phyloP scores from a whole-genome alignment of 106 monocot species.

The Dendrobium nobile region DNA sequence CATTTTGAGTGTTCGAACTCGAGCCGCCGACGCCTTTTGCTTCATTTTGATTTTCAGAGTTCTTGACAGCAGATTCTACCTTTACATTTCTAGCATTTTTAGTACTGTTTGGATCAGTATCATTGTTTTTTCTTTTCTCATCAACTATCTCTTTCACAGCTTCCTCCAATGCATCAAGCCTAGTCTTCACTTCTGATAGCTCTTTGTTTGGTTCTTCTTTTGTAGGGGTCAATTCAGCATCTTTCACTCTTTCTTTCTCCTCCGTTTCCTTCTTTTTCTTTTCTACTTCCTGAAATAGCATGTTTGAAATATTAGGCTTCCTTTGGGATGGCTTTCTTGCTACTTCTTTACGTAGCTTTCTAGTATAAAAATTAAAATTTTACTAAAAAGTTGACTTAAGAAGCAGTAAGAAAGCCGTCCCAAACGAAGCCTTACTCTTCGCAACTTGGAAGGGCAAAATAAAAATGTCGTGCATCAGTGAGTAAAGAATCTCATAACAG shows the following conservation, averaged over 20 bases:
- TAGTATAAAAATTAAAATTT: too few relatives aligned
- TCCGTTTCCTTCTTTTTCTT: constrained; percentile 47
- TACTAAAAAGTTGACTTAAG: too few relatives aligned
- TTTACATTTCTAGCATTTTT: constrained; percentile 1
- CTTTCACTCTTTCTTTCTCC: constrained; percentile 38
- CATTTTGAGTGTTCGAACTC: background rate
- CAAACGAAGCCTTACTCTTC: too few relatives aligned
- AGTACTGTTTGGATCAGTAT: constrained; percentile 4
- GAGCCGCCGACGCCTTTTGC: background rate
- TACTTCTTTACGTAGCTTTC: too few relatives aligned
- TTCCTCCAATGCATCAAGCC: constrained; percentile 65
- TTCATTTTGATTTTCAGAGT: background rate
- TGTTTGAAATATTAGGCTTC: background rate
- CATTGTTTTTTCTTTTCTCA: constrained; percentile 32
- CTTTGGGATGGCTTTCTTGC: background rate
- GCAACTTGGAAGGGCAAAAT: background rate
- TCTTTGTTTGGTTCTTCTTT: constrained; percentile 26
- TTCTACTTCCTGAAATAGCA: constrained; percentile 44
- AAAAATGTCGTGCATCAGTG: background rate
- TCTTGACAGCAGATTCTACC: constrained; percentile 1
- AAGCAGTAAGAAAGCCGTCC: too few relatives aligned
- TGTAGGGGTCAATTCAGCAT: constrained; percentile 23
- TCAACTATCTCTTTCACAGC: constrained; percentile 51
- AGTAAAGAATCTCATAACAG: background rate
- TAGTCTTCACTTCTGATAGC: constrained; percentile 42